These are phyloP conservation scores for Coemansia aciculifera DNA, from an alignment of 192 early-diverging fungal species.

Conservation along the genomic window DNA sequence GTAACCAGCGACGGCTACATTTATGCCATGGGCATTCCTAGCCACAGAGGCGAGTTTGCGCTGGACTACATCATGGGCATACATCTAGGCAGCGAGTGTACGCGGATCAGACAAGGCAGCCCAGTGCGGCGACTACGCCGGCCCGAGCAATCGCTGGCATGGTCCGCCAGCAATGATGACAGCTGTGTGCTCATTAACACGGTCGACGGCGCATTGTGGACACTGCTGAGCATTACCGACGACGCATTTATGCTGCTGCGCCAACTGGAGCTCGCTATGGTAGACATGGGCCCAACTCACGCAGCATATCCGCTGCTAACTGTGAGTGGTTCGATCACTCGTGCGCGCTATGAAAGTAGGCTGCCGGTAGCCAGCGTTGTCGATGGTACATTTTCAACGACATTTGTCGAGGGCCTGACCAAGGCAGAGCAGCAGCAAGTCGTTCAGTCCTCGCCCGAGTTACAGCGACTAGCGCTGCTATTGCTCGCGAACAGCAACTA, in stretches of 20 bases:
- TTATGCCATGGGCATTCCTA: slow-evolving; percentile 26
- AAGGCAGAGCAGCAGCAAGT: slow-evolving; percentile 32
- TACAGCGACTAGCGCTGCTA: slow-evolving; percentile 12
- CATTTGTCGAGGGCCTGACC: slow-evolving; percentile 24
- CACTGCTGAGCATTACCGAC: slow-evolving; percentile 27
- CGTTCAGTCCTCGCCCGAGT: slow-evolving; percentile 20
- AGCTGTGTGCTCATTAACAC: slow-evolving; percentile 18
- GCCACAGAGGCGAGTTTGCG: slow-evolving; percentile 28
- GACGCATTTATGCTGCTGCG: slow-evolving; percentile 23
- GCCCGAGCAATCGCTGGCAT: slow-evolving; percentile 20
- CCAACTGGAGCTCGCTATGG: slow-evolving; percentile 30
- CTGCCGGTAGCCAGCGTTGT: slow-evolving; percentile 12
- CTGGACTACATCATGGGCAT: slow-evolving; percentile 34
- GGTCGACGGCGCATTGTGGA: slow-evolving; percentile 38
- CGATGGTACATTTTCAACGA: slow-evolving; percentile 23
- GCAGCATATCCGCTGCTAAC: slow-evolving; percentile 38
- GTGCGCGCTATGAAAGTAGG: slow-evolving; percentile 4
- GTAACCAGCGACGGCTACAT: slow-evolving; percentile 30
- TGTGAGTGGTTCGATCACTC: slow-evolving; percentile 6
- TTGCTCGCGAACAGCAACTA: background rate
- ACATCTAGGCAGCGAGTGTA: slow-evolving; percentile 34
- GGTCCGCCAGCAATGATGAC: slow-evolving; percentile 11
- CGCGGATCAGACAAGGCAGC: slow-evolving; percentile 18
- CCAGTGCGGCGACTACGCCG: slow-evolving; percentile 11
- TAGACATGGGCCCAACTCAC: slow-evolving; percentile 16